These are phyloP conservation scores for Scedosporium boydii DNA, from an alignment of 2,329 filamentous ascomycete species.

Conservation along the genomic window DNA sequence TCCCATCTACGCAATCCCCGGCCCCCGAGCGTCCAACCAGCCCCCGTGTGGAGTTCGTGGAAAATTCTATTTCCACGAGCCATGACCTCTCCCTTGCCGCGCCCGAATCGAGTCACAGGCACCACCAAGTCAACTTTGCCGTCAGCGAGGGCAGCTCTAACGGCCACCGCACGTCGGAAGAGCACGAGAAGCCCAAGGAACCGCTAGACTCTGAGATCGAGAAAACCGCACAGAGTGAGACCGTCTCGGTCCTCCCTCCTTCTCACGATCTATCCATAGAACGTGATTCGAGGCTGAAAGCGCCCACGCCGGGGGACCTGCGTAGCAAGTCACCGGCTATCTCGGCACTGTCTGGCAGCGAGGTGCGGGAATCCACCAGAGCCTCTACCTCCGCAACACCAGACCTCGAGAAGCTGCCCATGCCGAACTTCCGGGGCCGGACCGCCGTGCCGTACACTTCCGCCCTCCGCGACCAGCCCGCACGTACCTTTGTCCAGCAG, in stretches of 20 bases:
- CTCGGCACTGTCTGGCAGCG: not conserved
- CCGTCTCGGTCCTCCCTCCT: not conserved
- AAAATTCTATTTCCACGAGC: not conserved
- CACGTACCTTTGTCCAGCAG: conserved; percentile 63
- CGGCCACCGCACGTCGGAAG: not conserved
- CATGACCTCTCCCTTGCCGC: not conserved
- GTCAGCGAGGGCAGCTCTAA: not conserved
- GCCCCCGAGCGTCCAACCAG: not conserved
- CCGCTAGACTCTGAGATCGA: not conserved
- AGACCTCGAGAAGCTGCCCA: not conserved
- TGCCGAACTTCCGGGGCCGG: not conserved
- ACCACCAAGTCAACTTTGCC: not conserved
- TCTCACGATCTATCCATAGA: no score
- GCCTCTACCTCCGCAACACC: not conserved
- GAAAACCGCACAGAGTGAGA: not conserved
- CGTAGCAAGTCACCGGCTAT: not conserved
- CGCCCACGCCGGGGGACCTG: not conserved
- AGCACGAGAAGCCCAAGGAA: not conserved
- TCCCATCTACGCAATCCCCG: not conserved
- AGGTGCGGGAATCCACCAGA: not conserved
- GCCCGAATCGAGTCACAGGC: not conserved
- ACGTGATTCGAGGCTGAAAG: not conserved
- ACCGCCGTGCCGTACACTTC: conserved; percentile 55
- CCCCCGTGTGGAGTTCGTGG: not conserved
- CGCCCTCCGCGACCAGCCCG: conserved; percentile 55